Conservation (phyloP, 805 yeast genomes). For the Teunomyces pallodes region DNA sequence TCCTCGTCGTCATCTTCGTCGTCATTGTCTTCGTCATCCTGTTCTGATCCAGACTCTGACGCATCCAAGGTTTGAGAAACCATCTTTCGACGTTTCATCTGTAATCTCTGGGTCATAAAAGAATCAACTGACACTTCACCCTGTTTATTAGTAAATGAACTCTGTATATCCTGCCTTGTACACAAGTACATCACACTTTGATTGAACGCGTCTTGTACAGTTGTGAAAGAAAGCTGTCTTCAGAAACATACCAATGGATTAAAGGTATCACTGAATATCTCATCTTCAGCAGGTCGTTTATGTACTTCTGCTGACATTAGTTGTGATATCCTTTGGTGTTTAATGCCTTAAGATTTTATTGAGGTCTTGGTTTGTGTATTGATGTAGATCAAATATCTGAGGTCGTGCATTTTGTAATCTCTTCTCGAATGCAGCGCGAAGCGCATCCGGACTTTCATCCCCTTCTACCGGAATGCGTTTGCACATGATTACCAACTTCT, state of each 20-base stretch:
- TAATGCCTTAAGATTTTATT: background rate
- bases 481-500: too few relatives aligned
- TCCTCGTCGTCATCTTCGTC: slow-evolving; percentile 10
- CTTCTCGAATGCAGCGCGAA: too few relatives aligned
- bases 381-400: background rate
- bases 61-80: slow-evolving; percentile 6
- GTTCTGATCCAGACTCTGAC: background rate
- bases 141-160: slow-evolving; percentile 5
- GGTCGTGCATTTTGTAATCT: background rate
- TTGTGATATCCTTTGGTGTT: background rate
- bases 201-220: background rate
- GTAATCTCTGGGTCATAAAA: slow-evolving; percentile 10
- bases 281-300: slow-evolving; percentile 1
- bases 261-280: background rate
- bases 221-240: background rate
- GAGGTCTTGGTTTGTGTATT: background rate
- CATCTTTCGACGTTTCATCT: slow-evolving; percentile 2
- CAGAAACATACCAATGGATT: slow-evolving; percentile 1
- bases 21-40: background rate
- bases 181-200: background rate
- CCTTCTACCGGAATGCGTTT: too few relatives aligned
- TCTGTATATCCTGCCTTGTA: too few relatives aligned
- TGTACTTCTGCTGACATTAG: background rate
- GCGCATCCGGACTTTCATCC: too few relatives aligned
- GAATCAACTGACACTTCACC: slow-evolving; percentile 9